Evolutionary conservation across 1,284 basidiomycete genomes (phyloP).

Genomic region (Apiotrichum akiyoshidainum): DNA sequence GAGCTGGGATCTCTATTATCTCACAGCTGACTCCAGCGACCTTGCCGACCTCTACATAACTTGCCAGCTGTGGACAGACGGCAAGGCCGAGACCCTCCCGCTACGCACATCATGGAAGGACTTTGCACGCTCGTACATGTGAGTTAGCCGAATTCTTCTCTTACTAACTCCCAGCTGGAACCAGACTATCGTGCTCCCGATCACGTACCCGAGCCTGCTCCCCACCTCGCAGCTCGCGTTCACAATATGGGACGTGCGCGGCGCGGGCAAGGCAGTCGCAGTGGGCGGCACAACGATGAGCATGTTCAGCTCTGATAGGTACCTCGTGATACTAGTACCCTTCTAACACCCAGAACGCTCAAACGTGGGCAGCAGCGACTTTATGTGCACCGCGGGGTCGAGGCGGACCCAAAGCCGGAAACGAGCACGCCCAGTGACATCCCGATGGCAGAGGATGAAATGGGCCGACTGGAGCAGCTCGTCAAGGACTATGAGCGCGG

Average conservation of each 20-base stretch:
- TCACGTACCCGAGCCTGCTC: constrained; percentile 86
- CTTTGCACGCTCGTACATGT: constrained; percentile 80
- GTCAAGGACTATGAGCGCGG: constrained; percentile 95
- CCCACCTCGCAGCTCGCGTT: constrained; percentile 83
- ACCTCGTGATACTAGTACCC: constrained; percentile 20
- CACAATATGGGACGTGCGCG: constrained; percentile 90
- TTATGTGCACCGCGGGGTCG: constrained; percentile 72
- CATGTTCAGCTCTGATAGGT: constrained; percentile 89
- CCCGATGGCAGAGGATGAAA: constrained; percentile 67
- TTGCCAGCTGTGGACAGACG: constrained; percentile 85
- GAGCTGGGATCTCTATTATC: constrained; percentile 38
- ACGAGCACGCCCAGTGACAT: constrained; percentile 82
- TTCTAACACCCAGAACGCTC: constrained; percentile 62
- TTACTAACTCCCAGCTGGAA: constrained; percentile 74
- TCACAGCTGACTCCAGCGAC: constrained; percentile 54
- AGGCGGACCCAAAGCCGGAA: constrained; percentile 80
- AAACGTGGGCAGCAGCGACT: constrained; percentile 87
- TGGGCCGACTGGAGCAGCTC: constrained; percentile 91
- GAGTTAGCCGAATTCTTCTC: too few species aligned
- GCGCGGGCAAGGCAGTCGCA: constrained; percentile 67
- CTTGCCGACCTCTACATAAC: constrained; percentile 89
- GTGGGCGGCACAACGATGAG: constrained; percentile 87
- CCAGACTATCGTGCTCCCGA: constrained; percentile 85
- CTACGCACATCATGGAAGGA: constrained; percentile 89
- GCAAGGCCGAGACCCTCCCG: constrained; percentile 84